Evolutionary conservation across 371 early-diverging fungal genomes (phyloP).

Genomic region (Encephalitozoon romaleae): DNA sequence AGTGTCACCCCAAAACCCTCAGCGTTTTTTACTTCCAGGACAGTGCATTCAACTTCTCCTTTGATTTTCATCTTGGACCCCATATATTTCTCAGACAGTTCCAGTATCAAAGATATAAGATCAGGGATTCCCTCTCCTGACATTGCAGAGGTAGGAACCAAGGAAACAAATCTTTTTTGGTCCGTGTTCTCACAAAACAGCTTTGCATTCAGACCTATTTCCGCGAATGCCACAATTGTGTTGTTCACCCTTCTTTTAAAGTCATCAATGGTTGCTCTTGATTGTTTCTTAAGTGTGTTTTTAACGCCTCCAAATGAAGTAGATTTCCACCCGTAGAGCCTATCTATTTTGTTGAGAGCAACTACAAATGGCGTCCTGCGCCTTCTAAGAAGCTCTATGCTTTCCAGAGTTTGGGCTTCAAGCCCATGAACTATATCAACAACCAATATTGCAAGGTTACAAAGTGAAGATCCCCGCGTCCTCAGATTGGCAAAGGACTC

Average conservation of each 20-base stretch:
- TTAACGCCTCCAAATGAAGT: slow-evolving; percentile 61
- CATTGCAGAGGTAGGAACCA: slow-evolving; percentile 95
- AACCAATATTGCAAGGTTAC: slow-evolving; percentile 98
- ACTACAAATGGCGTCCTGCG: slow-evolving; percentile 98
- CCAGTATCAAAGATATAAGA: slow-evolving; percentile 78
- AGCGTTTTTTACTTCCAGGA: slow-evolving; percentile 97
- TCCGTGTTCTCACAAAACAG: slow-evolving; percentile 91
- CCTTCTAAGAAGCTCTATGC: slow-evolving; percentile 77
- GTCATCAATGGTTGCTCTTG: slow-evolving; percentile 69
- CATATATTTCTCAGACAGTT: slow-evolving; percentile 86
- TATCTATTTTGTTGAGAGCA: slow-evolving; percentile 98
- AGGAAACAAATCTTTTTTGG: slow-evolving; percentile 80
- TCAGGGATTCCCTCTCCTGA: slow-evolving; percentile 99
- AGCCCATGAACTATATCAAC: slow-evolving; percentile 99
- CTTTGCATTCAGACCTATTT: slow-evolving; percentile 86
- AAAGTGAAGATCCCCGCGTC: slow-evolving; percentile 90
- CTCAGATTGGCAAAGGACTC: slow-evolving; percentile 97
- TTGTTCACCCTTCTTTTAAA: slow-evolving; percentile 74
- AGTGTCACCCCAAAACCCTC: slow-evolving; percentile 97
- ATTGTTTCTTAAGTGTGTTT: slow-evolving; percentile 71
- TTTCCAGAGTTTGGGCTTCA: slow-evolving; percentile 96
- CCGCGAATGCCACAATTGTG: slow-evolving; percentile 79
- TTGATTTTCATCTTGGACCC: slow-evolving; percentile 83
- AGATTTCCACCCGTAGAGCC: slow-evolving; percentile 86
- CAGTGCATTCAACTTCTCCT: slow-evolving; percentile 89